Evolutionary conservation across 1,139 yeast species (phyloP), one percentile per base, ranked within the genome.

Genomic region (Geotrichum macrosporum): DNA sequence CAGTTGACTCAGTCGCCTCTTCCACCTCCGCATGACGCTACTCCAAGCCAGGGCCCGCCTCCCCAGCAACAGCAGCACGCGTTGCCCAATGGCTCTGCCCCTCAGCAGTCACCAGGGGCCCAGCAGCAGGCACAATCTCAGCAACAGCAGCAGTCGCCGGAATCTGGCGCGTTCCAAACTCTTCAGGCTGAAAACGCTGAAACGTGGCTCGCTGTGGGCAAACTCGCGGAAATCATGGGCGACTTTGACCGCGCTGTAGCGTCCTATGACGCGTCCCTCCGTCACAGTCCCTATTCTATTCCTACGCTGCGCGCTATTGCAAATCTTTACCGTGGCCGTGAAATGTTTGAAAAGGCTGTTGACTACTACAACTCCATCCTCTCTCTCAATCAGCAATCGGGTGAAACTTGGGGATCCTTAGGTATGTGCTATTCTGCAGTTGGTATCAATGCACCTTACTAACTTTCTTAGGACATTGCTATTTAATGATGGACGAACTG

Each of bases 321-420:
- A 45, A 87, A 87, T 63, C 75, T 88, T 34, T 88, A 88, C 67
- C 78, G 97, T 45, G 80, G 92, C 36, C 75, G 89, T 55, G 97
- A 92, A 64, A 84, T 85, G 64, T 92, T 87, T 62, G 84, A 85
- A 57, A 85, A 87, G 64, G 97, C 97, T 3, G 94, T 95, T 10
- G 97, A 89, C 64, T 76, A 86, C 54, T 92, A 87, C 66, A 94
- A 89, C 66, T 78, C 87, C 57, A 94, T 95, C 2, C 70, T 92
- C 52, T 77, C 83, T 51, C 76, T 84, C 51, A 81, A 82, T 58
- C 94, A 89, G 18, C 92, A 85, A 63, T 83, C 87, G 56, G 96
- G 97, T 50, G 97, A 89, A 60, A 86, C 94, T 35, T 92, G 98
- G 98, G 97, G 97, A 0, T 76, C 94, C 21, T 72, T 92, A 56